Evolutionary conservation across 2,329 filamentous ascomycete species (phyloP), one percentile per base, ranked within the genome.

Genomic region (Alternaria sp.): DNA sequence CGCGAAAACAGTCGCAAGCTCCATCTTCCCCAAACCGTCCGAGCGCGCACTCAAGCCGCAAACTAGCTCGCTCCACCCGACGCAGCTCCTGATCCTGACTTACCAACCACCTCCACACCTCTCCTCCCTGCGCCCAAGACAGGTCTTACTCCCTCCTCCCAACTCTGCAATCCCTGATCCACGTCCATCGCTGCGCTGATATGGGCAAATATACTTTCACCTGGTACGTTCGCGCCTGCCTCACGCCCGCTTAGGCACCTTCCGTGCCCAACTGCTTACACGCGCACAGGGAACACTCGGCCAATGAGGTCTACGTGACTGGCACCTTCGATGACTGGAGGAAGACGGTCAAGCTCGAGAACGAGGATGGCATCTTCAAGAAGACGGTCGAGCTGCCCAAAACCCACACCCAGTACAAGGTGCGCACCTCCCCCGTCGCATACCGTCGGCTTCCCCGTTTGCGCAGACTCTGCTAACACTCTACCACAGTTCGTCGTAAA

Each of bases 311-410:
- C 80, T 95, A 91, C 81, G 96, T 98, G 73, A 98, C 95, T 44
- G 96, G 96, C 79, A 95, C 92, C 67, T 98, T 98, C 79, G 95
- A 98, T 83, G 87, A 93, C 83, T 99, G 96, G 96, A 87, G 87
- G 71, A 95, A 96, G 86, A 93, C 89, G 60, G 88, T 95, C 80
- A 88, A 91, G 84, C 87, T 99, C 61, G 89, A 93, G 51, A 93
- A 93, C 83, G 86, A 89, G 44, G 91, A 87, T 77, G 79, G 80
- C 68, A 74, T 86, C 73, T 97, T 96, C 81, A 86, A 91, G 81
- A 97, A 97, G 85, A 88, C 88, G 32, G 93, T 99, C 64, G 84
- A 88, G 57, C 85, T 98, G 32, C 85, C 90, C 54, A 84, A 88
- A 59, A 82, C 52, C 68, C 97, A 96, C 83, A 90, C 97, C 72